Evolutionary conservation across 169 alveolate genomes (phyloP).

Genomic region (Plasmodium gonderi): DNA sequence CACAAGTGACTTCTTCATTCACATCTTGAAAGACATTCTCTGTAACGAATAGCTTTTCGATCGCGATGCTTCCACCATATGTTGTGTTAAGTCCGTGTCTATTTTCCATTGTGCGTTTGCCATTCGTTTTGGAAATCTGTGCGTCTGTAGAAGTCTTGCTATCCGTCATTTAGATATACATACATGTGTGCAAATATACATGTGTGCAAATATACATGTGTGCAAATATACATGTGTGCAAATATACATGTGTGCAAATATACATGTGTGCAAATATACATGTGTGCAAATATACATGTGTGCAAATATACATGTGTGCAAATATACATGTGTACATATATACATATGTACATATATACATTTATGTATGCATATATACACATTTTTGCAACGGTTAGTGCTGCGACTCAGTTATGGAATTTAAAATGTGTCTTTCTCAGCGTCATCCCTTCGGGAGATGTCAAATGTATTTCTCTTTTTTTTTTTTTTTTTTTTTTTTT

Average conservation of each 20-base stretch:
- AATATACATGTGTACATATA: neutral
- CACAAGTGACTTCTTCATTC: constrained; percentile 3
- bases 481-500: neutral
- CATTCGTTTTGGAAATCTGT: constrained; percentile 7
- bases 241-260: no score
- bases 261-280: neutral
- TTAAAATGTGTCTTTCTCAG: neutral
- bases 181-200: no score
- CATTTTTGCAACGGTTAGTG: neutral
- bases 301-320: neutral
- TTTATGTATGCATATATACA: neutral
- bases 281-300: neutral
- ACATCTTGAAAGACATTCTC: constrained; percentile 25
- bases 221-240: no score
- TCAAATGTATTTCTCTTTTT: neutral
- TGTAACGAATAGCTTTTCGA: constrained; percentile 15
- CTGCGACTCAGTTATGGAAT: no score
- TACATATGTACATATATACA: neutral
- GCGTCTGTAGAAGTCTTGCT: neutral
- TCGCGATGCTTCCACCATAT: neutral
- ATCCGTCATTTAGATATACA: neutral
- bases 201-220: no score
- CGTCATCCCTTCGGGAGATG: neutral
- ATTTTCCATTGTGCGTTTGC: neutral
- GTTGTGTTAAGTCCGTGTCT: neutral